Evolutionary conservation across 108 stramenopile genomes (phyloP), one percentile per base, ranked within the genome.

Genomic region (Schizochytrium sp.): DNA sequence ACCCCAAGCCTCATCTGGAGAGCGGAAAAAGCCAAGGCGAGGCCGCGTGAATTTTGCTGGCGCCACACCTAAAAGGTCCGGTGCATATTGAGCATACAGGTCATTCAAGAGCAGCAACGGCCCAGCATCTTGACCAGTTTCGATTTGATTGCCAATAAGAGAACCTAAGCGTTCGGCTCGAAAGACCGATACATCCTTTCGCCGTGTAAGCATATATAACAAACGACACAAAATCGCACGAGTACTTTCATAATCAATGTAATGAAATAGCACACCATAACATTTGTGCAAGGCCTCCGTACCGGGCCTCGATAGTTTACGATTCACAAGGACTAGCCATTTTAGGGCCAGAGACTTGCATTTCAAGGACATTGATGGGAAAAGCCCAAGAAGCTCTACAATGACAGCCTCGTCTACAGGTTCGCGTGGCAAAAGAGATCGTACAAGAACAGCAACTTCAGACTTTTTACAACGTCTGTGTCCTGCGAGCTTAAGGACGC

Each of bases 171-270:
- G 47, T 53, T 49, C 76, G 15, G 76, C 76, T n/a, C 76, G 47
- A 42, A 55, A 83, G 38, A 55, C 50, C 2, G 76, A 55, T n/a
- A 83, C 76, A 53, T 83, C 76, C 53, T 83, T 83, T n/a, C 76
- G 47, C 76, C 76, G 76, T 40, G 76, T 83, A n/a, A 83, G 3
- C 76, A 83, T 83, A 53, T 83, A 83, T 13, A 83, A 53, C 76
- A 83, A 53, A 55, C 76, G 49, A 53, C 76, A 83, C 76, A 83
- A 53, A 17, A 17, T 5, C 12, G 76, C 50, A 0, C 76, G 76
- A 47, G 76, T 83, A 53, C 50, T 55, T 28, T 83, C 76, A 53
- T 83, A 83, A n/a, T 83, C 76, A 10, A 83, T 38, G 47, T 83
- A 83, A 3, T 83, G 76, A 53, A 83, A 83, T 5, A 83, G 53